Evolutionary conservation across 2,329 filamentous ascomycete genomes (phyloP).

Genomic region (Ceratocystiopsis sp.): DNA sequence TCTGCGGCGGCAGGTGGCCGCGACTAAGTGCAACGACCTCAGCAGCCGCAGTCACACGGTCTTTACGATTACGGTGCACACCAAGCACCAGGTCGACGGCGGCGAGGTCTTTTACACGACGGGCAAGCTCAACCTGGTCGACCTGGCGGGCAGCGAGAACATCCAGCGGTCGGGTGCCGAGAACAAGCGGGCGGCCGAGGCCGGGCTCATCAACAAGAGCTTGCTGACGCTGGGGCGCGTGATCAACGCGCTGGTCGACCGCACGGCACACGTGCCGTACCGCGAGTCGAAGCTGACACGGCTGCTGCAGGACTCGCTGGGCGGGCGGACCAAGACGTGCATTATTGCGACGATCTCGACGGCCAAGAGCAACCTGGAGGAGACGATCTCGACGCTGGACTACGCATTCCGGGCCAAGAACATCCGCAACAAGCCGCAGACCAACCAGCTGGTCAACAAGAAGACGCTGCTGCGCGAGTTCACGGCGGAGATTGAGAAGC

Average conservation of each 20-base stretch:
- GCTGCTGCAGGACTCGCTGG: constrained; percentile 87
- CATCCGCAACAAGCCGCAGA: constrained; percentile 92
- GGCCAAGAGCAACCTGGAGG: constrained; percentile 85
- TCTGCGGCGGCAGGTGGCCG: constrained; percentile 89
- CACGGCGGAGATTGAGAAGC: constrained; percentile 78
- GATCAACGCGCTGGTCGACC: constrained; percentile 92
- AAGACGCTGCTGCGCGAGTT: constrained; percentile 85
- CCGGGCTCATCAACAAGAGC: constrained; percentile 95
- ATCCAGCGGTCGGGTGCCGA: constrained; percentile 94
- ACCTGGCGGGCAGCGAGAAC: constrained; percentile 93
- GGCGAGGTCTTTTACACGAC: constrained; percentile 82
- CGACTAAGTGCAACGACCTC: constrained; percentile 98
- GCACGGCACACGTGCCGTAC: constrained; percentile 72
- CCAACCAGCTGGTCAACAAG: constrained; percentile 84
- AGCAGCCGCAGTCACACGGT: constrained; percentile 95
- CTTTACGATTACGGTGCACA: constrained; percentile 86
- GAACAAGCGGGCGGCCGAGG: constrained; percentile 92
- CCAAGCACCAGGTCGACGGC: constrained; percentile 63
- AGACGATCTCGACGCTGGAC: constrained; percentile 94
- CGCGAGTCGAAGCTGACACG: constrained; percentile 93
- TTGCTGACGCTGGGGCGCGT: constrained; percentile 86
- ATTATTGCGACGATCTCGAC: constrained; percentile 96
- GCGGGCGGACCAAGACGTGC: constrained; percentile 91
- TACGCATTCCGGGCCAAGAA: constrained; percentile 98
- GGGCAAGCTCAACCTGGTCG: constrained; percentile 90